phyloP scores from a whole-genome alignment of 805 yeast genomes.

The Ogataea kodamae region DNA sequence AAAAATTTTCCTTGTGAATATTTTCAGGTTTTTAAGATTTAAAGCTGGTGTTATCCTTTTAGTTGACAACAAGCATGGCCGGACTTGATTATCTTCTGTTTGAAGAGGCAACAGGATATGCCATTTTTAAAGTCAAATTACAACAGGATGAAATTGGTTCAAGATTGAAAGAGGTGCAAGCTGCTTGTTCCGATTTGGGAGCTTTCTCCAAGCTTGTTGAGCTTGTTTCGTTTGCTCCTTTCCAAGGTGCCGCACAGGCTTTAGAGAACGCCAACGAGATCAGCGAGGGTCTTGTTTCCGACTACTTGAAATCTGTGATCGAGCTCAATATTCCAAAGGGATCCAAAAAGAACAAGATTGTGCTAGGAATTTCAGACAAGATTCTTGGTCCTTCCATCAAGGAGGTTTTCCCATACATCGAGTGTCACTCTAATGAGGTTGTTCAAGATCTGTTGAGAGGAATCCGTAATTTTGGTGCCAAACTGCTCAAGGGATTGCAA shows the following conservation, averaged over 20 bases:
- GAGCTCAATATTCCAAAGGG: conserved; percentile 88
- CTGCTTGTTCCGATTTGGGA: conserved; percentile 79
- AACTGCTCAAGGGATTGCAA: conserved; percentile 85
- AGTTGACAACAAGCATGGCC: conserved; percentile 41
- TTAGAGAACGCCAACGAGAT: conserved; percentile 97
- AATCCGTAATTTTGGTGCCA: conserved; percentile 83
- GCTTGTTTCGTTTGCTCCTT: conserved; percentile 93
- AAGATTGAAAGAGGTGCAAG: conserved; percentile 90
- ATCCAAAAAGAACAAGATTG: conserved; percentile 60
- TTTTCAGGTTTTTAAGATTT: conserved; percentile 8
- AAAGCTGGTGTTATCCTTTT: conserved; percentile 6
- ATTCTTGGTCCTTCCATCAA: conserved; percentile 96
- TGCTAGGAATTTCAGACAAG: conserved; percentile 88
- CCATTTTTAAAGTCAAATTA: conserved; percentile 86
- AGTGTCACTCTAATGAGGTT: conserved; percentile 85
- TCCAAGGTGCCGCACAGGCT: conserved; percentile 99
- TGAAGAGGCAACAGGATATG: conserved; percentile 99
- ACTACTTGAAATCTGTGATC: conserved; percentile 81
- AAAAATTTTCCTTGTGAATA: conserved; percentile 11
- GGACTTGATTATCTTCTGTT: conserved; percentile 86
- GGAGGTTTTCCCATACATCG: conserved; percentile 83
- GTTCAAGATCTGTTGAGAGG: conserved; percentile 96
- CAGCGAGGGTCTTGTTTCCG: conserved; percentile 94
- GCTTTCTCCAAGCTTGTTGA: conserved; percentile 90
- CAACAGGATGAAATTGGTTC: conserved; percentile 95